phyloP scores from a whole-genome alignment of 495 filamentous ascomycete genomes.

The Neurospora discreta region DNA sequence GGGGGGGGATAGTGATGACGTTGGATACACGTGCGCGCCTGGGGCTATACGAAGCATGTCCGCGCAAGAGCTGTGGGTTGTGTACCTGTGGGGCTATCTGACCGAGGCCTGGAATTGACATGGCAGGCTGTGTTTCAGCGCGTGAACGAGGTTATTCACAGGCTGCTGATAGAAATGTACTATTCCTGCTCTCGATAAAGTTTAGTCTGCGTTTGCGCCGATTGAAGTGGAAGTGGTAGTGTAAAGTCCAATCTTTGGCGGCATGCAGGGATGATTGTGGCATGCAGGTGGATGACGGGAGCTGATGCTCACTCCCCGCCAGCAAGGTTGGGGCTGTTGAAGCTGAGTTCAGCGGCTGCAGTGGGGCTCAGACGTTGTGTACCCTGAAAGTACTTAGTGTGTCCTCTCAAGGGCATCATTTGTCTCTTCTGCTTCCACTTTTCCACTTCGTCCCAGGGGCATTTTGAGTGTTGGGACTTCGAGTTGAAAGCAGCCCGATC shows the following conservation, averaged over 20 bases:
- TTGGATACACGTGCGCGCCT: not conserved
- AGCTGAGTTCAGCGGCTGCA: not conserved
- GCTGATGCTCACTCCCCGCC: not conserved
- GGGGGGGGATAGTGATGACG: not conserved
- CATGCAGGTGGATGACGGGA: not conserved
- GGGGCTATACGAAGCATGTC: not conserved
- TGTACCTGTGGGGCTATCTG: conserved; percentile 34
- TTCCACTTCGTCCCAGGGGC: not conserved
- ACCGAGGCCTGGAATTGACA: conserved; percentile 42
- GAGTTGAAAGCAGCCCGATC: not conserved
- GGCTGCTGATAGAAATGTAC: not conserved
- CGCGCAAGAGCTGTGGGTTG: not conserved
- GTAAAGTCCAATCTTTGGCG: not conserved
- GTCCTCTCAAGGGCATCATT: not conserved
- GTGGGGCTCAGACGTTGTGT: not conserved
- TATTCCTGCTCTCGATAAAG: not conserved
- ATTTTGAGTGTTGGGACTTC: not conserved
- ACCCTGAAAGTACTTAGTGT: not conserved
- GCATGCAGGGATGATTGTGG: not conserved
- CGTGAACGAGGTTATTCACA: not conserved
- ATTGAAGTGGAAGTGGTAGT: not conserved
- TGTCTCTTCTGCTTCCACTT: not conserved
- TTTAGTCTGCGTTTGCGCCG: not conserved
- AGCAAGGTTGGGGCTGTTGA: not conserved
- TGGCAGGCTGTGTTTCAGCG: not conserved